A percentile compares a stretch with the other conserved stretches of the same genome.
Conservation (phyloP, 805 yeast species). For the Hanseniaspora meyeri region DNA sequence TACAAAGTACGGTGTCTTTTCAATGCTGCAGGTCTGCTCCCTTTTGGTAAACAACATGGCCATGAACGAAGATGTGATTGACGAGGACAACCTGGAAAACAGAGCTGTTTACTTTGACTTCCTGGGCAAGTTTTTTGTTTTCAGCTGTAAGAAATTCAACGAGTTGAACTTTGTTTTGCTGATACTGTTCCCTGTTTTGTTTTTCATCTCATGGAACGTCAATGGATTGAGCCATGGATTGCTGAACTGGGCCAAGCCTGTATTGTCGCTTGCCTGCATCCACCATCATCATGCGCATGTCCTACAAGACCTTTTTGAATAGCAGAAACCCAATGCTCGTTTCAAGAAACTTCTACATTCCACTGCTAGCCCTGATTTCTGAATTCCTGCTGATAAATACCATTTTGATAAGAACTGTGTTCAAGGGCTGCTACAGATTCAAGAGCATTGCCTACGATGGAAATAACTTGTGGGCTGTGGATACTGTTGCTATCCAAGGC, state of each 20-base stretch:
- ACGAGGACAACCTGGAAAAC: constrained; percentile 19
- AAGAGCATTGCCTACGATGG: constrained; percentile 47
- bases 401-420: constrained; percentile 32
- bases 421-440: constrained; percentile 23
- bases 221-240: constrained; percentile 31
- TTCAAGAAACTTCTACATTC: constrained; percentile 39
- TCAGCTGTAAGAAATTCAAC: constrained; percentile 40
- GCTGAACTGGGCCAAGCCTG: constrained; percentile 40
- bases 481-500: constrained; percentile 38
- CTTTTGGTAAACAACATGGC: constrained; percentile 41
- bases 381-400: constrained; percentile 45
- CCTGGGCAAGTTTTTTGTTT: constrained; percentile 45
- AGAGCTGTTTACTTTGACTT: constrained; percentile 57
- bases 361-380: constrained; percentile 38
- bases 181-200: constrained; percentile 42
- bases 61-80: constrained; percentile 19
- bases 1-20: constrained; percentile 61
- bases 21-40: constrained; percentile 63
- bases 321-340: constrained; percentile 37
- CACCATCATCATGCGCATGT: constrained; percentile 25
- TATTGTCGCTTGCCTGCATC: constrained; percentile 45
- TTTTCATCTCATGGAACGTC: constrained; percentile 37
- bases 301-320: constrained; percentile 31
- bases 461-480: constrained; percentile 50
- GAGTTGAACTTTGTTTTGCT: constrained; percentile 42